These are phyloP conservation scores for Datisca glomerata DNA, from an alignment of 306 rosid genomes.

Conservation along the genomic window DNA sequence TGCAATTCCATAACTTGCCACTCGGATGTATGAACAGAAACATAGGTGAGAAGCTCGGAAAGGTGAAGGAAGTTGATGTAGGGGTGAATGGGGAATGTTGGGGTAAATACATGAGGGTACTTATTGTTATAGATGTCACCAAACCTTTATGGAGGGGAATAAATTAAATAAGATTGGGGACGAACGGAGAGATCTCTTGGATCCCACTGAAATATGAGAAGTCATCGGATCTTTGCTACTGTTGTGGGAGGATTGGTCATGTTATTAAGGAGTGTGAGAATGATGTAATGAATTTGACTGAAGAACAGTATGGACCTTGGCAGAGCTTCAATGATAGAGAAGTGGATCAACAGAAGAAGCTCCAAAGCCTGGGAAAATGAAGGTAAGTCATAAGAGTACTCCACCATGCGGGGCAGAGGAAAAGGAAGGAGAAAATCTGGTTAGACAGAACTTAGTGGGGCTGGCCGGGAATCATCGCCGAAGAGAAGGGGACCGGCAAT, in stretches of 20 bases:
- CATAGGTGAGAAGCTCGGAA: background rate
- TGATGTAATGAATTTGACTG: background rate
- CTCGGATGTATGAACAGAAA: no score
- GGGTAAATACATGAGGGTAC: background rate
- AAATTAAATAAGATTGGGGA: background rate
- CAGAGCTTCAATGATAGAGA: no score
- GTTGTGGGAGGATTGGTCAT: background rate
- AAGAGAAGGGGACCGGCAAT: no score
- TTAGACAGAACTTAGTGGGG: no score
- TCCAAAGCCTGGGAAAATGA: no score
- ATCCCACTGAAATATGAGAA: background rate
- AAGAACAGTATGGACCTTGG: background rate
- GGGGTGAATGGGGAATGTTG: background rate
- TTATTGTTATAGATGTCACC: background rate
- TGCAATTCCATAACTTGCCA: no score
- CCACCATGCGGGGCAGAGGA: no score
- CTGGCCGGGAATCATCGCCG: no score
- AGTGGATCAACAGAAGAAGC: no score
- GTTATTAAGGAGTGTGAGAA: background rate
- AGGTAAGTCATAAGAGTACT: no score
- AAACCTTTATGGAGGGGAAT: background rate
- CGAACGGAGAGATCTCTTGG: background rate
- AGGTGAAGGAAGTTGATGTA: background rate
- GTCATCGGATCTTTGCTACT: background rate
- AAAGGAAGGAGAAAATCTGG: no score